Base-by-base conservation (phyloP, 1,284 basidiomycete species). In the Ustilago bromivora region DNA sequence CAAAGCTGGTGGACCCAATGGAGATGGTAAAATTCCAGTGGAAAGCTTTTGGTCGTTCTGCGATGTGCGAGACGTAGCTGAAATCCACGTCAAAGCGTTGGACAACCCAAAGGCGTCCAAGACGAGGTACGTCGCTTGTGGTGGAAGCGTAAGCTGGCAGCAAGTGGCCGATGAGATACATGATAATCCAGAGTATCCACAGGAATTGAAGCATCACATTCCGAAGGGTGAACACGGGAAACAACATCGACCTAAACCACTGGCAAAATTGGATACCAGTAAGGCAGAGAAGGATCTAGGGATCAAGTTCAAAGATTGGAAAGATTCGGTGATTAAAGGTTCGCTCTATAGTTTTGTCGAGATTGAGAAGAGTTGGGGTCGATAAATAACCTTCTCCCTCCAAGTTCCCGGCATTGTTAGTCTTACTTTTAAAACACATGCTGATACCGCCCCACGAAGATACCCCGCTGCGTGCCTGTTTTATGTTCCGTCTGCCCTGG, bases 21-120 rank as follows among this genome's bases (percentile, higher is more conserved):
- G 71, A 9, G 66, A 74, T 28, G 76, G 71, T 23, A 70, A 71
- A 38, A 71, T 78, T 4, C 76, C 76, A 9, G 10, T 51, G 1
- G 67, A 70, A 13, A 38, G n/a, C 36, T 72, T 78, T 36, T 65
- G 61, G 64, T 51, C 67, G 0, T 78, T 76, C 49, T 66, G 63
- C 55, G 73, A 79, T 32, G 77, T 79, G 5, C 53, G 77, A 1
- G 77, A 79, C 47, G 77, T 79, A n/a, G 77, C 69, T 0, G 12
- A 12, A 1, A 49, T 79, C 23, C 77, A 79, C 43, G 70, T 79
- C 1, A 58, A 53, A 0, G 77, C 72, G 10, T 38, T 78, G 5
- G 70, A 78, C 53, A 71, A 61, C 10, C 59, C 60, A 4, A 68
- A 62, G 6, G 63, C 76, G 0, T 57, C 49, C 58, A 64, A 67